Evolutionary conservation across 805 yeast genomes (phyloP), one percentile per base, ranked within the genome.

Genomic region (Saturnispora ahearnii): DNA sequence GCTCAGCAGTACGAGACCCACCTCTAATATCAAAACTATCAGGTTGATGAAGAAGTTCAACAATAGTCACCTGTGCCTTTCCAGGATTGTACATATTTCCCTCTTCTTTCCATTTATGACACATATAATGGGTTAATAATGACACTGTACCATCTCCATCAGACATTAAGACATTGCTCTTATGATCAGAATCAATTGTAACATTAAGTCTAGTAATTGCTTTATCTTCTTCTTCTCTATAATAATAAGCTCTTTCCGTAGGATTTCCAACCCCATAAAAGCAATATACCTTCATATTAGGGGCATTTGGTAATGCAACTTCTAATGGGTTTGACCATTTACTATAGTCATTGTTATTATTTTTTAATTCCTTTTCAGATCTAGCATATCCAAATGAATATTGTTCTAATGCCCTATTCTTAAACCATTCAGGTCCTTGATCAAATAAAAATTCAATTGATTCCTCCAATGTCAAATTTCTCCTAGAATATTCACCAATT

Each of bases 101-200:
- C 48, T 79, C 77, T 81, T 81, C 58, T 15, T 55, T 55, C 97
- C 96, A 90, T 62, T 84, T 82, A 61, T 93, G 96, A 62, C 96
- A 87, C 80, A 89, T 87, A 1, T 87, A 59, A 59, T 93, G 98
- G 1, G 97, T 82, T 55, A 89, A 67, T 21, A 93, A 60, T 2
- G 96, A 87, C 4, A 93, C 85, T 0, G 99, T 93, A 4, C 99
- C 99, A 65, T 93, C 99, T 28, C 99, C 99, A 62, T 93, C 96
- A 1, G 96, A 83, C 60, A 87, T 72, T 34, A 74, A 73, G 0
- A 93, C 96, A 0, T 95, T 82, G n/a, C 72, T 64, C 34, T 76
- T 71, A 38, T 76, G 73, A 9, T 78, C 85, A 24, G 77, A 67
- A 57, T 85, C 88, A 46, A 93, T 87, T 0, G 91, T 77, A 50